A percentile compares a stretch with the other conserved stretches of the same genome.
Conservation (phyloP, 148 eudicot genomes). For the Chenopodium berlandieri region DNA sequence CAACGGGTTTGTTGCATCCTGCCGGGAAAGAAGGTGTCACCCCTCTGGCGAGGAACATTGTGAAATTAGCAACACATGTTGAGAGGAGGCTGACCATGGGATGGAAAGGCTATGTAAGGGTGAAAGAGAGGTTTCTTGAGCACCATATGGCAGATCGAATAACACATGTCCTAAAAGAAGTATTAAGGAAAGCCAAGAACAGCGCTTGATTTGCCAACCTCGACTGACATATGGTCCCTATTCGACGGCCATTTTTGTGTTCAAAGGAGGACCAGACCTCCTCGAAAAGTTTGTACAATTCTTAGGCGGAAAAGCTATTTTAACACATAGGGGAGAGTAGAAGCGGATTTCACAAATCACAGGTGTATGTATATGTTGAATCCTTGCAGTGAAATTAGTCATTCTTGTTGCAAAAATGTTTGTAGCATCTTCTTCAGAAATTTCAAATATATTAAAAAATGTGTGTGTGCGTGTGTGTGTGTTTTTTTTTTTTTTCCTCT, state of each 20-base stretch:
- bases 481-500: no score
- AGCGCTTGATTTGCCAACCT: constrained; percentile 23
- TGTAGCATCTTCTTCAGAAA: neutral
- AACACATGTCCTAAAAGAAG: constrained; percentile 73
- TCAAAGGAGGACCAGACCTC: constrained; percentile 6
- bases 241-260: constrained; percentile 9
- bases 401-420: neutral
- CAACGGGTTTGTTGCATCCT: constrained; percentile 85
- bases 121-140: constrained; percentile 78
- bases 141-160: constrained; percentile 85
- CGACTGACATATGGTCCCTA: constrained; percentile 15
- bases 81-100: constrained; percentile 87
- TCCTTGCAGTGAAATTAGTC: neutral
- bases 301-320: constrained; percentile 8
- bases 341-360: neutral
- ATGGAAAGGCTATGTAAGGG: constrained; percentile 76
- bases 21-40: constrained; percentile 81
- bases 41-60: constrained; percentile 81
- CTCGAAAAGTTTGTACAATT: constrained; percentile 27
- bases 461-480: no score
- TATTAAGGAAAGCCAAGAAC: constrained; percentile 60
- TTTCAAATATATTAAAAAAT: neutral
- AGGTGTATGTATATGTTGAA: constrained; percentile 21
- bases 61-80: constrained; percentile 72
- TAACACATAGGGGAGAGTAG: constrained; percentile 5